Evolutionary conservation across 2,329 filamentous ascomycete genomes (phyloP).

Genomic region (Lojkania enalia): DNA sequence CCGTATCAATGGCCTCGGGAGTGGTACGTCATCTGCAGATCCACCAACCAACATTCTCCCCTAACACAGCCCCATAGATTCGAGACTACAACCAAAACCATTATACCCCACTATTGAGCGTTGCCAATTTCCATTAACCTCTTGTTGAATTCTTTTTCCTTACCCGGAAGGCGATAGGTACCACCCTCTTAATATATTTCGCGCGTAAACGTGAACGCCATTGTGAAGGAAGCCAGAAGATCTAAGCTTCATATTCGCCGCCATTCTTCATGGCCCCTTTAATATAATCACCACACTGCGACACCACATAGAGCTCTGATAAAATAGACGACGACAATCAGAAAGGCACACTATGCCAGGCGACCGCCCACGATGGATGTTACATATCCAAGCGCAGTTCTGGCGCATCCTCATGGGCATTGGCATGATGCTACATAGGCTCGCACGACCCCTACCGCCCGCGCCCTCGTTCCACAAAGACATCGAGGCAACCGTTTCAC

Average conservation of each 20-base stretch:
- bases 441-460: constrained; percentile 64
- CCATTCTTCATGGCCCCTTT: too few species aligned
- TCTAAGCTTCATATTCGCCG: too few species aligned
- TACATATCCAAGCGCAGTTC: constrained; percentile 65
- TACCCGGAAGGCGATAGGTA: too few species aligned
- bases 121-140: too few species aligned
- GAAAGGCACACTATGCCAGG: constrained; percentile 25
- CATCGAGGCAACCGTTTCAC: constrained; percentile 56
- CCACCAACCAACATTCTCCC: constrained; percentile 3
- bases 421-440: constrained; percentile 69
- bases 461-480: constrained; percentile 62
- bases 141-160: too few species aligned
- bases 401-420: constrained; percentile 70
- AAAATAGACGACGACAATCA: constrained; percentile 8
- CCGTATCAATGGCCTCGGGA: not conserved
- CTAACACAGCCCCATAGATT: constrained; percentile 5
- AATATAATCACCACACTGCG: constrained; percentile 1
- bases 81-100: too few species aligned
- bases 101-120: too few species aligned
- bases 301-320: constrained; percentile 1
- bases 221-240: too few species aligned
- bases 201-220: too few species aligned
- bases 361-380: constrained; percentile 58
- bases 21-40: constrained; percentile 4
- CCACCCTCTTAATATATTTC: too few species aligned